Base-by-base conservation (phyloP, 2,329 filamentous ascomycete species). In the Nemania bipapillata region DNA sequence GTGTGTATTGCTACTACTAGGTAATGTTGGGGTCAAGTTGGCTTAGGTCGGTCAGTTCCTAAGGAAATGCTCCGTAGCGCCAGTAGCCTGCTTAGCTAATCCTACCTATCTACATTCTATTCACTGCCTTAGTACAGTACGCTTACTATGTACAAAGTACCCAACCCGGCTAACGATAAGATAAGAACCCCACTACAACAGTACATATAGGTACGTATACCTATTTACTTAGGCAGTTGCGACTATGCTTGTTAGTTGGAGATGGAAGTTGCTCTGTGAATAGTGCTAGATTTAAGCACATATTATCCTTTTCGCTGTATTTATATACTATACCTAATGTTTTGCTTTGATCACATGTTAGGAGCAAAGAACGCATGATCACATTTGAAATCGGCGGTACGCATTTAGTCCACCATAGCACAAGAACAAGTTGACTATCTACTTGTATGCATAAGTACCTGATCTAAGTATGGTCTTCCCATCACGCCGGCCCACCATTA, bases 11-110 rank as follows among this genome's bases (percentile, higher is more conserved):
- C 37, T 40, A 40, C 6, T 4, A 8, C 50, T 53, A 56, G 40
- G 50, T 56, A 69, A 58, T 72, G 75, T 74, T 76, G 75, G 72
- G 72, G 73, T 72, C 66, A 74, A 75, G 72, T 74, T 76, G 58
- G 64, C 69, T 60, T 68, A 67, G 68, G 66, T 55, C 63, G 60
- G 58, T 55, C 50, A 65, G 62, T 71, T 69, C 62, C 65, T 61
- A 65, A 66, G 67, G 66, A 70, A 68, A 66, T 71, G 70, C 60
- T 47, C 70, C 20, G 52, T 63, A 63, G 71, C 52, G 58, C 49
- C 67, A 56, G 67, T 62, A 55, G 61, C 32, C 40, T 66, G 75
- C 70, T 77, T 77, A 77, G 69, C 66, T 77, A 77, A 77, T 70
- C 1, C 28, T 61, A 30, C 54, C 30, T 32, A 32, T 4, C 4